Evolutionary conservation across 768 basidiomycete species (phyloP).

Genomic region (Epithele typhae): DNA sequence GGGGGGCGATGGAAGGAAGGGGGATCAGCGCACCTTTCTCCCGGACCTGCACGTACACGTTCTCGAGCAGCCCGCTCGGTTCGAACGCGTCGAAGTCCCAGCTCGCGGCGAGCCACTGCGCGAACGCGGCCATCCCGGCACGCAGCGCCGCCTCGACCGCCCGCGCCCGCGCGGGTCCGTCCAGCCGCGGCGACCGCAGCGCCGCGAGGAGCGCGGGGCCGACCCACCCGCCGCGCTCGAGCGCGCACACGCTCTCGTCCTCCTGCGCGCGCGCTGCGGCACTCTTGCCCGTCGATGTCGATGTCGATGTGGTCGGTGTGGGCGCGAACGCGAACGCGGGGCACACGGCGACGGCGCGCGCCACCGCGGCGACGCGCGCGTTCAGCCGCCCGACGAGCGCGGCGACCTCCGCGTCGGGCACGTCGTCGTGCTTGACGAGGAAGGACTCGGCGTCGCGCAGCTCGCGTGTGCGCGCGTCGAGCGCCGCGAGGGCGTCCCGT

Average conservation of each 20-base stretch:
- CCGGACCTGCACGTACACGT: constrained; percentile 2
- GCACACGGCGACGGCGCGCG: constrained; percentile 42
- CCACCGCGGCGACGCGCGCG: constrained; percentile 44
- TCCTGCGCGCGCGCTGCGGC: too few relatives aligned
- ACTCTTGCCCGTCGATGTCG: too few relatives aligned
- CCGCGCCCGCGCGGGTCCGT: constrained; percentile 3
- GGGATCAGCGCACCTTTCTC: background rate
- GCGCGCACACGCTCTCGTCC: too few relatives aligned
- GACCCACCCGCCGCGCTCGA: background rate
- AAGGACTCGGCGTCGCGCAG: constrained; percentile 44
- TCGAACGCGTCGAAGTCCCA: constrained; percentile 8
- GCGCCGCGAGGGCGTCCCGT: constrained; percentile 10
- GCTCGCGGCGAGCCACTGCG: constrained; percentile 3
- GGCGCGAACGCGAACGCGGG: constrained; percentile 21
- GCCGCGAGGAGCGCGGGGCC: background rate
- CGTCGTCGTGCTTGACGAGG: constrained; percentile 38
- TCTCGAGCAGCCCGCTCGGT: background rate
- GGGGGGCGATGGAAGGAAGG: constrained; percentile 11
- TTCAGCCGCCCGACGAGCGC: constrained; percentile 43
- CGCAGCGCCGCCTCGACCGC: constrained; percentile 14
- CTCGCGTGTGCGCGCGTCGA: constrained; percentile 38
- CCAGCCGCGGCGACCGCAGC: background rate
- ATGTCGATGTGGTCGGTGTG: too few relatives aligned
- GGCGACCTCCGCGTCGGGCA: constrained; percentile 44
- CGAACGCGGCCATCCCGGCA: background rate